phyloP scores from a whole-genome alignment of 257 asterid species.

The Eucommia ulmoides region DNA sequence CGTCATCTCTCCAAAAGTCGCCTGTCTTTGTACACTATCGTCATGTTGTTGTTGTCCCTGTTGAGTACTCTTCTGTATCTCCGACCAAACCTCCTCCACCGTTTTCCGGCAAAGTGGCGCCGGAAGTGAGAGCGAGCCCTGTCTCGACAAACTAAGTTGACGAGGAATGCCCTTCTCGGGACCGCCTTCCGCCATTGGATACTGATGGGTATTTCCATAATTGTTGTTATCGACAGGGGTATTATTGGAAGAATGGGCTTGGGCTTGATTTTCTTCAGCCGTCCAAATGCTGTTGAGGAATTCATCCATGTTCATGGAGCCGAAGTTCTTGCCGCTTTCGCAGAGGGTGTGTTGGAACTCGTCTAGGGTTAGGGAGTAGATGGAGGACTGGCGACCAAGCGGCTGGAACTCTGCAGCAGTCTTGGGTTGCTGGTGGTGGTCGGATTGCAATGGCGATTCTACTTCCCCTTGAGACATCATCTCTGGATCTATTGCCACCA shows the following conservation, averaged over 20 bases:
- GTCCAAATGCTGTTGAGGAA: slow-evolving; percentile 87
- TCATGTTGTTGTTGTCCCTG: slow-evolving; percentile 11
- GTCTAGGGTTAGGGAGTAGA: slow-evolving; percentile 75
- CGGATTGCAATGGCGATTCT: slow-evolving; percentile 22
- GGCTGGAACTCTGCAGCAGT: slow-evolving; percentile 16
- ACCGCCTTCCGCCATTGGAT: slow-evolving; percentile 11
- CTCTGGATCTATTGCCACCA: slow-evolving; percentile 34
- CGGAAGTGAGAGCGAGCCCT: slow-evolving; percentile 59
- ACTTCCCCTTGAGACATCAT: slow-evolving; percentile 34
- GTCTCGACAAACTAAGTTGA: slow-evolving; percentile 44
- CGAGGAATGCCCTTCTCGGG: slow-evolving; percentile 13
- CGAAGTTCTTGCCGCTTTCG: slow-evolving; percentile 63
- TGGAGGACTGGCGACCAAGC: slow-evolving; percentile 48
- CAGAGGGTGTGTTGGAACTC: slow-evolving; percentile 59
- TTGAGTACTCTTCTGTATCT: slow-evolving; percentile 34
- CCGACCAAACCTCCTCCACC: slow-evolving; percentile 75
- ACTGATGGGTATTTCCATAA: slow-evolving; percentile 2
- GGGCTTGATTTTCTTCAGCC: slow-evolving; percentile 69
- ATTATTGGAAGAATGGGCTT: slow-evolving; percentile 9
- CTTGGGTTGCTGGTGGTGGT: slow-evolving; percentile 14
- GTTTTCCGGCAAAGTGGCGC: slow-evolving; percentile 53
- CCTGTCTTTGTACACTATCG: slow-evolving; percentile 22
- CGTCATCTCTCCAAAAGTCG: slow-evolving; percentile 69
- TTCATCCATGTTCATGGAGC: slow-evolving; percentile 94
- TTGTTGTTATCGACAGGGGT: neutral